Conservation (phyloP, 2,329 filamentous ascomycete species). For the Trichoderma sp. region DNA sequence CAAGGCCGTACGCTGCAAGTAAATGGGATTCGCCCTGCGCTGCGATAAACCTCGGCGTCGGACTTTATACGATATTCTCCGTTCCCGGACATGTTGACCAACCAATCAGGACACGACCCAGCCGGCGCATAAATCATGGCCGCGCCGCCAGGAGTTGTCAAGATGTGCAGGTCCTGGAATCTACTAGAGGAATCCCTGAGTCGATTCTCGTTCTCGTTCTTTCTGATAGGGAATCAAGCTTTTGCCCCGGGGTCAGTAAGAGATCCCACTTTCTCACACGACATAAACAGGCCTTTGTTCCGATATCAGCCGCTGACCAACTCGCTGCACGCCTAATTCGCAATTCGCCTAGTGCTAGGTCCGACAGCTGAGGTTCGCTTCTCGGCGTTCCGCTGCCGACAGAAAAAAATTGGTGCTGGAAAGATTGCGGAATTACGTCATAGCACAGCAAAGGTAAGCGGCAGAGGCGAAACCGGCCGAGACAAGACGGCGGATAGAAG, state of each 20-base stretch:
- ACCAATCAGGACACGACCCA: not conserved
- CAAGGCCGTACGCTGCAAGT: not conserved
- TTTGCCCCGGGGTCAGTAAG: not conserved
- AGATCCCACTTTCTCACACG: not conserved
- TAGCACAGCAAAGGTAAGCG: not conserved
- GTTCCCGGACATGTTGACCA: not conserved
- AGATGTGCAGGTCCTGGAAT: not conserved
- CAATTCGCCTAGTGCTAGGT: not conserved
- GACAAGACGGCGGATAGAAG: not conserved
- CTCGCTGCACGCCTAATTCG: not conserved
- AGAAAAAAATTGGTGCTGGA: not conserved
- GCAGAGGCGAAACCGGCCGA: not conserved
- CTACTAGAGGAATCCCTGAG: not conserved
- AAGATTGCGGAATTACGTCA: not conserved
- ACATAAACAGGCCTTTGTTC: not conserved
- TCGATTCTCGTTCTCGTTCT: not conserved
- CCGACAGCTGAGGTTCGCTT: not conserved
- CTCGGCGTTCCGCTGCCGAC: not conserved
- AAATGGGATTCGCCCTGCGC: not conserved
- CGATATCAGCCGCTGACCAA: not conserved
- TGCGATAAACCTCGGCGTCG: not conserved
- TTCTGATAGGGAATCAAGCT: not conserved
- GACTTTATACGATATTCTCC: constrained; percentile 11
- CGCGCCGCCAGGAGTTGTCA: not conserved
- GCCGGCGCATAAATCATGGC: constrained; percentile 14